Base-by-base conservation (phyloP, 2,329 filamentous ascomycete genomes). In the Mariannaea elegans region DNA sequence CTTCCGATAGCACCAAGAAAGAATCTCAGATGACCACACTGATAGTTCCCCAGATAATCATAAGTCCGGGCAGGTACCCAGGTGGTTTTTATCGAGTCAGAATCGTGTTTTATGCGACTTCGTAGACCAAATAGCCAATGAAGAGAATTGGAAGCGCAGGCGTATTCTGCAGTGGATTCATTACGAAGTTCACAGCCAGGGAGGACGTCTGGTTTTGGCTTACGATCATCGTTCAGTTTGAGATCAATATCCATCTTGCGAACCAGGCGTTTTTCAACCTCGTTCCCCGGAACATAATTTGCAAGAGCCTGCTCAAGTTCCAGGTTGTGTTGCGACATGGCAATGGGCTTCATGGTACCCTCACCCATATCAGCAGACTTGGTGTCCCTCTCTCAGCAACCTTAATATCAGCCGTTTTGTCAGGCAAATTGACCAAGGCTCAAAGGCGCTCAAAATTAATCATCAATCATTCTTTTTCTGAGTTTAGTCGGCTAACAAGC, bases 1-100 rank as follows among this genome's bases (percentile, higher is more conserved):
- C 76, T 72, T 90, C 87, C n/a, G 41, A 79, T 82, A 19, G 87
- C 68, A 31, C 87, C 86, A 4, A 89, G 74, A 54, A 75, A 53
- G 64, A 86, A 84, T 65, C 76, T 76, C 42, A 78, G 62, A 75
- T 74, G 53, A 64, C 68, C 34, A 71, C 64, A 13, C 71, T 66
- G 24, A 67, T 65, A 9, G 61, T 47, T 18, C 68, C 71, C 73
- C 84, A 86, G 2, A 82, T 60, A 5, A 78, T 69, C 81, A 85
- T 85, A 65, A 84, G 81, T 7, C 69, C 65, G 0, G 82, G 78
- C 1, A 83, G 71, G 66, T 82, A 86, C n/a, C 81, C 66, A 1
- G 81, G 83, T 0, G 83, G 84, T 41, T 77, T 76, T 16, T 78
- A 78, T 34, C 77, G 77, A 32, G 79, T 77, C 23, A 86, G 75